A percentile compares a stretch with the other conserved stretches of the same genome.
These are phyloP conservation scores for Amanita muscaria DNA, from an alignment of 768 basidiomycete species.

Conservation along the genomic window DNA sequence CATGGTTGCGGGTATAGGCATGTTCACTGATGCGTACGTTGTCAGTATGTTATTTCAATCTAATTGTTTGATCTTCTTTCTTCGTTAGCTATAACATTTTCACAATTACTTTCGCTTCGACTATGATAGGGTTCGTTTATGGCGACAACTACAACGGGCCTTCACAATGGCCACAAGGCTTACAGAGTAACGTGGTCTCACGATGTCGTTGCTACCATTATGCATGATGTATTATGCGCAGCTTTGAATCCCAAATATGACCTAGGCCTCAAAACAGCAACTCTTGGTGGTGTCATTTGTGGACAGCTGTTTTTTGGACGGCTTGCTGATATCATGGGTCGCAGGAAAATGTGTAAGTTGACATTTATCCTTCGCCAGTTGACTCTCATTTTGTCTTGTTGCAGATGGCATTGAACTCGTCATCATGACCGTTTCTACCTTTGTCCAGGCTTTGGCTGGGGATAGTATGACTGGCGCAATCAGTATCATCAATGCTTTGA, in stretches of 20 bases:
- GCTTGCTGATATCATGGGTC: conserved; percentile 69
- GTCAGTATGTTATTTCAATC: not conserved
- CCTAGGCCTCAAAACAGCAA: conserved; percentile 71
- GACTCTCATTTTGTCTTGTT: not conserved
- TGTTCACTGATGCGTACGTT: conserved; percentile 79
- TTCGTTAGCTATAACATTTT: conserved; percentile 67
- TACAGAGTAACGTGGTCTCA: conserved; percentile 4
- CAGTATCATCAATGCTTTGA: conserved; percentile 62
- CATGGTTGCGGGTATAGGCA: conserved; percentile 69
- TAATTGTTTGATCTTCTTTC: conserved; percentile 1
- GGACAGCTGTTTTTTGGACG: conserved; percentile 77
- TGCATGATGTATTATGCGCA: conserved; percentile 22
- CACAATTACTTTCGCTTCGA: conserved; percentile 78
- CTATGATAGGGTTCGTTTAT: conserved; percentile 77
- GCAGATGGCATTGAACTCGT: conserved; percentile 66
- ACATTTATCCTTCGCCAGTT: conserved; percentile 12
- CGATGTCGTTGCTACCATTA: too few species aligned
- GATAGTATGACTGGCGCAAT: conserved; percentile 56
- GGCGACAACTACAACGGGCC: too few species aligned
- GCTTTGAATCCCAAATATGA: conserved; percentile 59
- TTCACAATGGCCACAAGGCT: too few species aligned
- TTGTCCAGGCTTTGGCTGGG: conserved; percentile 72
- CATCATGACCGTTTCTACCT: conserved; percentile 74
- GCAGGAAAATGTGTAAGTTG: conserved; percentile 76
- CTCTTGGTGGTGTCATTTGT: conserved; percentile 64